phyloP scores from a whole-genome alignment of 306 rosid species.

The Canavalia ensiformis region DNA sequence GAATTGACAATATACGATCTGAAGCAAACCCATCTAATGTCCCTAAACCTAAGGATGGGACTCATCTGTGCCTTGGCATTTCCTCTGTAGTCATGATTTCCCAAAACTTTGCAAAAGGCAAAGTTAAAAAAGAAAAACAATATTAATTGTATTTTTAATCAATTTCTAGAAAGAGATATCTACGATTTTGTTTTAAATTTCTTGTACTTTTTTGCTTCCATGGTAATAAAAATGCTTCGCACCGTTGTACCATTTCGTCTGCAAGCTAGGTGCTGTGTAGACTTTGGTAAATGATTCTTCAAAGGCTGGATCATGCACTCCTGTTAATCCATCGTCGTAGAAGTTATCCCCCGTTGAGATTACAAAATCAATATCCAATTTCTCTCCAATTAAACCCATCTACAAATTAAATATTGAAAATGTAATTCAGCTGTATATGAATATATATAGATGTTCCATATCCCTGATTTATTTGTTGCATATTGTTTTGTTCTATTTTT shows the following conservation, averaged over 20 bases:
- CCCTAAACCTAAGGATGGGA: not conserved
- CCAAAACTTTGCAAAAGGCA: not conserved
- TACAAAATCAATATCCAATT: not conserved
- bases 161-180: not conserved
- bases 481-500: no score
- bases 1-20: not conserved
- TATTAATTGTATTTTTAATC: not conserved
- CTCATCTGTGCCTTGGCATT: not conserved
- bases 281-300: not conserved
- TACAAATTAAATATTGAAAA: not conserved
- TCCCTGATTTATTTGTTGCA: no score
- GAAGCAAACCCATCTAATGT: not conserved
- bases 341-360: conserved; percentile 3
- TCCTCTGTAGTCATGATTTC: not conserved
- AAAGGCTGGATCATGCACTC: not conserved
- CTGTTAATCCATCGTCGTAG: conserved; percentile 12
- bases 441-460: no score
- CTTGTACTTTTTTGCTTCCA: no score
- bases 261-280: conserved; percentile 4
- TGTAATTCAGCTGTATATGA: no score
- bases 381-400: conserved; percentile 7
- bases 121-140: not conserved
- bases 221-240: not conserved
- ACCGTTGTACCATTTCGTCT: not conserved
- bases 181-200: no score